Conservation (phyloP, 768 basidiomycete species). For the Pisolithus tinctorius region DNA sequence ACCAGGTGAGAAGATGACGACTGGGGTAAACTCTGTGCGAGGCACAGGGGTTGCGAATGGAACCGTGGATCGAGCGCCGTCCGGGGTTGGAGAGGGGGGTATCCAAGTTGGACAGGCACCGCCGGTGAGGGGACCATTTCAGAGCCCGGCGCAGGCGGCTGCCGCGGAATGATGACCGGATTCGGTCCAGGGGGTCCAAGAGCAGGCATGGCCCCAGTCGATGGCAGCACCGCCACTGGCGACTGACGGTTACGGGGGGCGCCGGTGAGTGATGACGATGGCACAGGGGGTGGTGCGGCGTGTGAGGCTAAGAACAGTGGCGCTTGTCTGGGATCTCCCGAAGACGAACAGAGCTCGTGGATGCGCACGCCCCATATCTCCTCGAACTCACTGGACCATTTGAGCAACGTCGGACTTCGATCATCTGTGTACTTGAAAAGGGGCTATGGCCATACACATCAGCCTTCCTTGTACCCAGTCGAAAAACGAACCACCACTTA, state of each 20-base stretch:
- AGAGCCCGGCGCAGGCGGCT: conserved; percentile 9
- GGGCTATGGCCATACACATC: conserved; percentile 36
- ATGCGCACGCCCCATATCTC: conserved; percentile 60
- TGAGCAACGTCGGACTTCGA: conserved; percentile 48
- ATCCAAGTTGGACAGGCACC: conserved; percentile 21
- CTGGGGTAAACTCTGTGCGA: too few species aligned
- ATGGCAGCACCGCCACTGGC: background rate
- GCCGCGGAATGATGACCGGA: conserved; percentile 12
- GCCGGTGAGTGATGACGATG: conserved; percentile 19
- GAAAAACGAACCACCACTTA: conserved; percentile 33
- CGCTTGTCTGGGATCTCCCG: conserved; percentile 11
- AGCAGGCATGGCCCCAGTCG: background rate
- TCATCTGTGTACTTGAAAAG: conserved; percentile 58
- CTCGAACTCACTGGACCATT: conserved; percentile 58
- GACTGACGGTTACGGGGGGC: background rate
- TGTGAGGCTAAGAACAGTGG: conserved; percentile 11
- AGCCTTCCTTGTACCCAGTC: conserved; percentile 10
- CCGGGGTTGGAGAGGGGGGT: conserved; percentile 25
- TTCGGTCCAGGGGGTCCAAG: conserved; percentile 7
- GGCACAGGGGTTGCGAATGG: conserved; percentile 13
- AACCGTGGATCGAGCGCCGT: conserved; percentile 31
- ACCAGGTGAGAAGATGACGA: too few species aligned
- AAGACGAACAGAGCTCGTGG: conserved; percentile 35
- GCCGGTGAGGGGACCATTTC: conserved; percentile 12
- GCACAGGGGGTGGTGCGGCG: conserved; percentile 24